Conservation (phyloP, 768 basidiomycete species). For the Mycena vulgaris region DNA sequence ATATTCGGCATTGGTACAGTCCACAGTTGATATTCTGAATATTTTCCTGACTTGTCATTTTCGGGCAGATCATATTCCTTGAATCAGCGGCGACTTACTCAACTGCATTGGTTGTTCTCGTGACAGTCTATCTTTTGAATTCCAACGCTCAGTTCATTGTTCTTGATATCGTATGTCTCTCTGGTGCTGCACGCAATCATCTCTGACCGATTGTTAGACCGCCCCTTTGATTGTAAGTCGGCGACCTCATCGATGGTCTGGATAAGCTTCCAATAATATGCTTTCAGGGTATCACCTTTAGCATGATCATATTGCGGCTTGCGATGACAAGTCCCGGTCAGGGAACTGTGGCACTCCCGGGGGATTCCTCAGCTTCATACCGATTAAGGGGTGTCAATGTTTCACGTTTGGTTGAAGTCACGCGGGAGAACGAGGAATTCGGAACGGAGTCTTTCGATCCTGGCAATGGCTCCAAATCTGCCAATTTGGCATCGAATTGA, state of each 20-base stretch:
- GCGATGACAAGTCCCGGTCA: not conserved
- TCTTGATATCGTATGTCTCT: too few relatives aligned
- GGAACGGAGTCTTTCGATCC: slow-evolving; percentile 4
- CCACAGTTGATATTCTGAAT: too few relatives aligned
- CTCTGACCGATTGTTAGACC: too few relatives aligned
- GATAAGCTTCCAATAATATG: not conserved
- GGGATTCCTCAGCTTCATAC: not conserved
- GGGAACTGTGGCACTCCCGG: not conserved
- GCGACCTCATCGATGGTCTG: too few relatives aligned
- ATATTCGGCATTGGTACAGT: too few relatives aligned
- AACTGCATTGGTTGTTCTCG: not conserved
- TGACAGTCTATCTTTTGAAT: not conserved
- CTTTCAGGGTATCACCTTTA: slow-evolving; percentile 19
- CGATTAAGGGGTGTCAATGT: not conserved
- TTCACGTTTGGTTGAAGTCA: slow-evolving; percentile 12
- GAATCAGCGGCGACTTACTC: slow-evolving; percentile 34
- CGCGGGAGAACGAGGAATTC: too few relatives aligned
- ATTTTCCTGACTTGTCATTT: too few relatives aligned
- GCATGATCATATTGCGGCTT: slow-evolving; percentile 14
- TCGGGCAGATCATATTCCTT: too few relatives aligned
- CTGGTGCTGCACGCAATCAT: too few relatives aligned
- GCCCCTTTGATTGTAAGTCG: too few relatives aligned
- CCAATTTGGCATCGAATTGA: too few relatives aligned
- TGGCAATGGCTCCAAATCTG: not conserved
- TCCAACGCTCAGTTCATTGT: slow-evolving; percentile 20